Conservation (phyloP, 106 monocot genomes). For the Allium sativum region DNA sequence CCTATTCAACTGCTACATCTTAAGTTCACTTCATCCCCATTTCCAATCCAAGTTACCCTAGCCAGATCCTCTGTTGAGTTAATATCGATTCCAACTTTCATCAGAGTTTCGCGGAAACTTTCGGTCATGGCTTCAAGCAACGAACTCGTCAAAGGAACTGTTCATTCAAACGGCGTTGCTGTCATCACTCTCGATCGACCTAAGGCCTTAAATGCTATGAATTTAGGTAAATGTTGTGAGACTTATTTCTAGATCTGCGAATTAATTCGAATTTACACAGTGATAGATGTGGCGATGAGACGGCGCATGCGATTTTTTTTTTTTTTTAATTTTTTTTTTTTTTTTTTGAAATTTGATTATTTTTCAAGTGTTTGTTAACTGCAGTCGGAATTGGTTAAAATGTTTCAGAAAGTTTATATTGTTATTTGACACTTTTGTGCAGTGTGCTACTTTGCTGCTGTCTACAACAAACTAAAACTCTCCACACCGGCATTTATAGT, state of each 20-base stretch:
- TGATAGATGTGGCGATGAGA: too few relatives aligned
- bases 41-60: slow-evolving; percentile 19
- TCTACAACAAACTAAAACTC: too few relatives aligned
- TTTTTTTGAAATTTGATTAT: not conserved
- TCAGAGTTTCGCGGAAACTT: too few relatives aligned
- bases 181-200: slow-evolving; percentile 94
- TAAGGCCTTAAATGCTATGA: slow-evolving; percentile 91
- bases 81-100: not conserved
- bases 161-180: slow-evolving; percentile 82
- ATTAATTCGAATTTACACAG: too few relatives aligned
- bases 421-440: too few relatives aligned
- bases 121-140: too few relatives aligned
- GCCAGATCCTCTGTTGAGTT: slow-evolving; percentile 42
- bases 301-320: too few relatives aligned
- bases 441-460: too few relatives aligned
- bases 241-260: not conserved
- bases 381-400: not conserved
- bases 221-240: slow-evolving; percentile 12
- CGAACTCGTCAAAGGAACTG: slow-evolving; percentile 69
- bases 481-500: too few relatives aligned
- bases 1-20: not conserved
- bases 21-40: not conserved
- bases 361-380: not conserved
- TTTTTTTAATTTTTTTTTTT: not conserved
- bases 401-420: too few relatives aligned